These are phyloP conservation scores for Nepenthes gracilis DNA, from an alignment of 148 eudicot genomes.

Conservation along the genomic window DNA sequence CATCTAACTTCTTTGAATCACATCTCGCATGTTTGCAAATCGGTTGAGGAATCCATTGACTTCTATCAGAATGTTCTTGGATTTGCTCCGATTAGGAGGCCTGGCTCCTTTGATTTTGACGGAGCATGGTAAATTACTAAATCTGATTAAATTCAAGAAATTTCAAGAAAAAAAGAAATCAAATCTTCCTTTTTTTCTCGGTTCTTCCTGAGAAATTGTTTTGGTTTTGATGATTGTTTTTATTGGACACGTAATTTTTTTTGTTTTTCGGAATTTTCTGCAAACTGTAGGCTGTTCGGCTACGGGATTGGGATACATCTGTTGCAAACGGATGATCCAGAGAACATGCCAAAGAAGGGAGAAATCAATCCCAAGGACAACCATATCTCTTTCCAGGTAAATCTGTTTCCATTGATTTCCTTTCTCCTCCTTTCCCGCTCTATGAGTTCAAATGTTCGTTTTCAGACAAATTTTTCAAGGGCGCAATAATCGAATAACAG, in stretches of 20 bases:
- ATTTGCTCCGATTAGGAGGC: conserved; percentile 62
- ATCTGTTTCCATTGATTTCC: neutral
- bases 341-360: conserved; percentile 40
- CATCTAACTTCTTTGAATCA: conserved; percentile 66
- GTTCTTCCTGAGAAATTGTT: neutral
- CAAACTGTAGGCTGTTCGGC: conserved; percentile 47
- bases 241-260: neutral
- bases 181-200: neutral
- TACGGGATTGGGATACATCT: conserved; percentile 82
- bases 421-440: neutral
- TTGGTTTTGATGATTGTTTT: neutral
- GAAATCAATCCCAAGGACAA: conserved; percentile 79
- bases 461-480: neutral
- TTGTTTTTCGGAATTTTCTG: no score
- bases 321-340: conserved; percentile 60
- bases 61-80: conserved; percentile 79
- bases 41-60: conserved; percentile 63
- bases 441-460: neutral
- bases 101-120: conserved; percentile 68
- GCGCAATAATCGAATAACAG: no score
- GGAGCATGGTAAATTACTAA: conserved; percentile 67
- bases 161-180: neutral
- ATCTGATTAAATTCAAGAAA: neutral
- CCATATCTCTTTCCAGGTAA: conserved; percentile 96
- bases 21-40: conserved; percentile 64